Evolutionary conservation across 495 filamentous ascomycete genomes (phyloP), one percentile per base, ranked within the genome.

Genomic region (Penicillium ochrochloron): DNA sequence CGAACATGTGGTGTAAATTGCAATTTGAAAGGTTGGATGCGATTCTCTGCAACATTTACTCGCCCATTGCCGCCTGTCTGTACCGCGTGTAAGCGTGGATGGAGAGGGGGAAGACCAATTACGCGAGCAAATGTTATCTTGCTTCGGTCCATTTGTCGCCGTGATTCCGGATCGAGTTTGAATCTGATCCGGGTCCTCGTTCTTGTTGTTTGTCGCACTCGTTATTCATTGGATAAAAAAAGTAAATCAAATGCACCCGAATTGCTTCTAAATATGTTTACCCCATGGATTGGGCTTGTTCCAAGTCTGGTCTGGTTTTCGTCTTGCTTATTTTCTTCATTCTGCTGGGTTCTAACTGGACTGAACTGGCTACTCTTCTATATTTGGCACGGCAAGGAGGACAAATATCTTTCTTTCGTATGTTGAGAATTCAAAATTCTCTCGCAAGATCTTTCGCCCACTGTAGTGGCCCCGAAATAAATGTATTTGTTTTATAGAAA

Each of bases 21-120:
- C 69, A 71, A 73, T 72, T 70, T 65, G 63, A 70, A 65, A 66
- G 68, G 71, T 74, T 73, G 64, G 72, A 73, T 75, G 66, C 65
- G 70, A 72, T 71, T 70, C 62, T 66, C 59, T 71, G 65, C 58
- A 68, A 69, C 64, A 60, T 67, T 68, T 60, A 59, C 63, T 68
- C 68, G 63, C 69, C 61, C 62, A 65, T 67, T 61, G 58, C 70
- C 61, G 52, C 59, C 67, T 62, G 60, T 67, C 63, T 62, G 64
- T 68, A 66, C 66, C 55, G 34, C 53, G 53, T 33, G 17, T 56
- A 25, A 56, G 53, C 53, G 53, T 42, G 62, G 72, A 66, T 66
- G 63, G 62, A 59, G 63, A 57, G 44, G 66, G 62, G 64, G 56
- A 62, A 65, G 69, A 68, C 61, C 70, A 69, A 59, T 69, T 61